These are phyloP conservation scores for Pulveroboletus sp. DNA, from an alignment of 1,284 basidiomycete genomes.

Conservation along the genomic window DNA sequence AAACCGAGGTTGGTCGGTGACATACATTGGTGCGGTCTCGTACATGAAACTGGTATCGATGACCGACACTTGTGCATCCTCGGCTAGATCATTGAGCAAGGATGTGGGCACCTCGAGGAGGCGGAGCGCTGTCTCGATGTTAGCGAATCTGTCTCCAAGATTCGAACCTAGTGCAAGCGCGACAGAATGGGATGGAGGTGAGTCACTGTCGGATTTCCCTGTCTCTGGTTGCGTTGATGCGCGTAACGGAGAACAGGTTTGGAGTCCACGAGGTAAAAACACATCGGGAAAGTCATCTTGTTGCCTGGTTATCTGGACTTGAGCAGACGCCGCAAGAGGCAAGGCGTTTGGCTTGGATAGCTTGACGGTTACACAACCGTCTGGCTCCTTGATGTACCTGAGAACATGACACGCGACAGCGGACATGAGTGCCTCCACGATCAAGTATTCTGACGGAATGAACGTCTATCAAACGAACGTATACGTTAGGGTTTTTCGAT, in stretches of 20 bases:
- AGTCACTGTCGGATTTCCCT: no score
- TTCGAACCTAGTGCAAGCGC: constrained; percentile 90
- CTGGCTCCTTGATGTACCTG: no score
- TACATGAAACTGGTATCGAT: constrained; percentile 30
- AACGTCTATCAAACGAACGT: constrained; percentile 12
- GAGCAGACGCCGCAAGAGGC: constrained; percentile 49
- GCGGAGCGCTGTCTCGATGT: constrained; percentile 55
- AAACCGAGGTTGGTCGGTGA: constrained; percentile 54
- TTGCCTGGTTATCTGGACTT: constrained; percentile 12
- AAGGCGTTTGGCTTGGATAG: constrained; percentile 78
- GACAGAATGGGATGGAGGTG: constrained; percentile 41
- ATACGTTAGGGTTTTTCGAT: constrained; percentile 6
- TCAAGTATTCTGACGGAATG: no score
- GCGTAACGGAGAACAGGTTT: neutral
- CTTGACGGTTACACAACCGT: constrained; percentile 36
- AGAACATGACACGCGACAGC: no score
- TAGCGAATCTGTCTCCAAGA: constrained; percentile 82
- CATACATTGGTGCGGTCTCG: constrained; percentile 70
- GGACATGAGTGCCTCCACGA: no score
- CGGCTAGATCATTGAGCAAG: constrained; percentile 23
- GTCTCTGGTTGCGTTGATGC: neutral
- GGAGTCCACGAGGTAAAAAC: neutral
- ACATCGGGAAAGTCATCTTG: constrained; percentile 9
- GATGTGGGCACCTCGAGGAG: constrained; percentile 18
- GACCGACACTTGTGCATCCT: constrained; percentile 40